Conservation (phyloP, 306 rosid species). For the Cyamopsis tetragonoloba region DNA sequence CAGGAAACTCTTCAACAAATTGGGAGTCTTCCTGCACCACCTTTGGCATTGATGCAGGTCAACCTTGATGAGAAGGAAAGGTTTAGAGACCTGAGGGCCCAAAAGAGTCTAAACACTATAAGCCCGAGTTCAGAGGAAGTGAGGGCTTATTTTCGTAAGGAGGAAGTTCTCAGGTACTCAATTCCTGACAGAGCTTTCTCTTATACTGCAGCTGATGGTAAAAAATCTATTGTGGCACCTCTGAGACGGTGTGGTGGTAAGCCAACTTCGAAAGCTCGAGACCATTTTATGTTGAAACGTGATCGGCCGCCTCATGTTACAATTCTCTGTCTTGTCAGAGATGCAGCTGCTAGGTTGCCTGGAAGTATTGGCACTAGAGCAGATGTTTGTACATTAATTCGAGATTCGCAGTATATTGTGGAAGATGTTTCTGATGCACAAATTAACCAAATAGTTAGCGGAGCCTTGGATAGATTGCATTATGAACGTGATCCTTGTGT, state of each 20-base stretch:
- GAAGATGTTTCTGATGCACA: conserved; percentile 98
- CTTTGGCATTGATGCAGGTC: conserved; percentile 83
- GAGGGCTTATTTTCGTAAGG: conserved; percentile 81
- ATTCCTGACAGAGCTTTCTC: conserved; percentile 99
- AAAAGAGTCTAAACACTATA: conserved; percentile 95
- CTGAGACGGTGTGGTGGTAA: conserved; percentile 98
- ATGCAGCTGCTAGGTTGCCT: conserved; percentile 97
- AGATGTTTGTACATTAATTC: conserved; percentile 94
- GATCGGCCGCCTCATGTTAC: conserved; percentile 99
- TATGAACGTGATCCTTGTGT: conserved; percentile 99
- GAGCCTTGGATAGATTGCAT: conserved; percentile 97
- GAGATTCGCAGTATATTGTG: conserved; percentile 96
- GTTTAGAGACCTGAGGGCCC: conserved; percentile 94
- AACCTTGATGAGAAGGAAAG: conserved; percentile 98
- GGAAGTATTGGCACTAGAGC: conserved; percentile 99
- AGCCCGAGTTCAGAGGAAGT: conserved; percentile 90
- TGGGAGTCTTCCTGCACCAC: conserved; percentile 97
- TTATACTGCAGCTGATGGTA: conserved; percentile 97
- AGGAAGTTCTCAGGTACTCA: conserved; percentile 94
- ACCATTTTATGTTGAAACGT: conserved; percentile 97
- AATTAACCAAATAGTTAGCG: conserved; percentile 97
- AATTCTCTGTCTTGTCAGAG: conserved; percentile 97
- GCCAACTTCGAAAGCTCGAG: conserved; percentile 99
- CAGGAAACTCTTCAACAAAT: conserved; percentile 97
- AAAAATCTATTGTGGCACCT: conserved; percentile 96